Evolutionary conservation across 176 grass and related monocot genomes (phyloP).

Genomic region (Oryza officinalis): DNA sequence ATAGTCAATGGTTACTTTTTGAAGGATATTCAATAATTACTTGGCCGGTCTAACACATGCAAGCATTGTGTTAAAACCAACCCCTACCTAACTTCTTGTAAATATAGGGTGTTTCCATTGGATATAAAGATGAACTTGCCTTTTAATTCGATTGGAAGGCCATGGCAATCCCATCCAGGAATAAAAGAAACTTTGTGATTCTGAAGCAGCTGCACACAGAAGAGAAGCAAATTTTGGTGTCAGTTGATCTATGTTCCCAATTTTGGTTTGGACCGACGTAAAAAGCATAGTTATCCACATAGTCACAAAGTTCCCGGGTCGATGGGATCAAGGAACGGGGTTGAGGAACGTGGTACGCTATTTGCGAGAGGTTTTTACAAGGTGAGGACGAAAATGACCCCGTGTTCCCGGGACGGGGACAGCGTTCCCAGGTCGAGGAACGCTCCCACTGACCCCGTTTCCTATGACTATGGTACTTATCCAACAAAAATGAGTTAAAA

Average conservation of each 20-base stretch:
- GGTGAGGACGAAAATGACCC: too few relatives aligned
- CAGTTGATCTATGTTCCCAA: neutral
- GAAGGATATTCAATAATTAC: neutral
- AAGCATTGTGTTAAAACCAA: neutral
- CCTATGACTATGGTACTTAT: too few relatives aligned
- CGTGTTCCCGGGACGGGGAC: too few relatives aligned
- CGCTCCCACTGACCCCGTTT: too few relatives aligned
- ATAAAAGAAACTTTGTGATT: constrained; percentile 89
- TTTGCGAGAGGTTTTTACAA: too few relatives aligned
- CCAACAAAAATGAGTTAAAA: constrained; percentile 6
- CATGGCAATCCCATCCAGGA: constrained; percentile 99
- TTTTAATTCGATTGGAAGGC: constrained; percentile 98
- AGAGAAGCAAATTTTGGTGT: constrained; percentile 5
- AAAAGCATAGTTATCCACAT: neutral
- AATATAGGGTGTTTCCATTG: neutral
- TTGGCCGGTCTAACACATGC: constrained; percentile 1
- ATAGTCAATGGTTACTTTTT: neutral
- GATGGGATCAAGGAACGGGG: too few relatives aligned
- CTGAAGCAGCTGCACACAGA: constrained; percentile 67
- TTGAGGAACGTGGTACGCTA: too few relatives aligned
- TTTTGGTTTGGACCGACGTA: neutral
- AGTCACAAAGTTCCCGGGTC: too few relatives aligned
- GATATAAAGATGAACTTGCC: constrained; percentile 57
- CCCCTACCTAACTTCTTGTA: neutral
- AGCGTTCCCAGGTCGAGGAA: too few relatives aligned